These are phyloP conservation scores for Xerocomellus intermedius DNA, from an alignment of 768 basidiomycete species.

Conservation along the genomic window DNA sequence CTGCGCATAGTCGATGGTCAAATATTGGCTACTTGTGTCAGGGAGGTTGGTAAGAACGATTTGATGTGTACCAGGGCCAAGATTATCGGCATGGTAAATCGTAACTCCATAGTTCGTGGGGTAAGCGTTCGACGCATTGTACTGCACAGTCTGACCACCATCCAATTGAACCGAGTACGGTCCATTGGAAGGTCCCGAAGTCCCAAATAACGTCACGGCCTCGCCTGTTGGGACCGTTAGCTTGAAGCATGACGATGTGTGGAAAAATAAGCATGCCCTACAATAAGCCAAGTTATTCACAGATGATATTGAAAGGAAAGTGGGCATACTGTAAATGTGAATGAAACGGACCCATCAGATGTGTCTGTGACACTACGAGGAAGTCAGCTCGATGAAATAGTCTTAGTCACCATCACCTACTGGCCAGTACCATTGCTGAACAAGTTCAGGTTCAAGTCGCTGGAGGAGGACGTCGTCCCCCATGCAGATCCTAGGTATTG, in stretches of 20 bases:
- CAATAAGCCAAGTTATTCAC: constrained; percentile 1
- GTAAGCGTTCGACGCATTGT: constrained; percentile 17
- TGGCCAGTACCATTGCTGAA: constrained; percentile 46
- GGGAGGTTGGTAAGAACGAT: constrained; percentile 34
- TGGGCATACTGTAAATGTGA: constrained; percentile 40
- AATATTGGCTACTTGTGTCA: constrained; percentile 16
- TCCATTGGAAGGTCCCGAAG: constrained; percentile 36
- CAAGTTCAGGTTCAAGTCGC: constrained; percentile 34
- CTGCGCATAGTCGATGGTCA: constrained; percentile 36
- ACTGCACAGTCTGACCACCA: constrained; percentile 17
- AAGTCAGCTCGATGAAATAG: neutral
- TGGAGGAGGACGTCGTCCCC: constrained; percentile 31
- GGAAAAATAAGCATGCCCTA: constrained; percentile 21
- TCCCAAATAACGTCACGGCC: constrained; percentile 45
- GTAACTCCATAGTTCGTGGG: constrained; percentile 26
- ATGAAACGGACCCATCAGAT: constrained; percentile 33
- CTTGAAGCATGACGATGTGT: neutral
- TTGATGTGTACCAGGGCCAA: constrained; percentile 39
- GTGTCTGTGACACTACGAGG: constrained; percentile 33
- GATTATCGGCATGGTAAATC: constrained; percentile 36
- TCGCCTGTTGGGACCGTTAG: constrained; percentile 33
- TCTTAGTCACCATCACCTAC: constrained; percentile 21
- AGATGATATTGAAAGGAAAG: neutral
- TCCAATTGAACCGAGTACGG: constrained; percentile 39
- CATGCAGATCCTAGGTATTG: constrained; percentile 37